Base-by-base conservation (phyloP, 2,329 filamentous ascomycete species). In the Epichloe hybrida region DNA sequence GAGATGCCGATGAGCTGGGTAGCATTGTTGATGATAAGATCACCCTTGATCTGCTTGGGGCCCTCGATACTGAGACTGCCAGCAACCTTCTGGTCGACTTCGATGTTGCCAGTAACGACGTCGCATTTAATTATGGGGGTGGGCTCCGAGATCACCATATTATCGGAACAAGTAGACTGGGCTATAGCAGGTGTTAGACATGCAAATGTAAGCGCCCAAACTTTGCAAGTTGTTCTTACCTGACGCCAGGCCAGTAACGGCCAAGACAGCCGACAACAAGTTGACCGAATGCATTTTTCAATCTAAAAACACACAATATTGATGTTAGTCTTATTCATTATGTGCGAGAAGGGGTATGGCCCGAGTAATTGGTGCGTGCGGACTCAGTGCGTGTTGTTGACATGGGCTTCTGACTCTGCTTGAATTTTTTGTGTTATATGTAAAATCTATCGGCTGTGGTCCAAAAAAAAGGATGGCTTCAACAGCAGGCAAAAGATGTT, bases 21-120 rank as follows among this genome's bases (percentile, higher is more conserved):
- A 56, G 77, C 73, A 56, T 81, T 78, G 69, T 88, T 84, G 64
- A 78, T 68, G 44, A 77, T 74, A 51, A 86, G 64, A 62, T 76
- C 71, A 56, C 80, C 80, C 48, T 69, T 69, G 61, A 86, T 74
- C 55, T 72, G 59, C 62, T 77, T 61, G 44, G 79, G 68, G 48
- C 83, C 81, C 60, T 78, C 70, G 56, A 96, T 68, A 50, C 71
- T 68, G 58, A 95, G 74, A 55, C 68, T 66, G 45, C 77, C 77
- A 48, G 74, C 68, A 39, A 81, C 74, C 48, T 66, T 64, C 38
- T 73, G 71, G 54, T 74, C 75, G 57, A 95, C 75, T 55, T 79
- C 74, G 54, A 95, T 72, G 64, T 78, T 75, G 61, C 85, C 88
- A 48, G 77, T 70, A 64, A 87, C 76, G 51, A 78, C 84, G n/a